Conservation (phyloP, 495 filamentous ascomycete species). For the Xylaria grammica region DNA sequence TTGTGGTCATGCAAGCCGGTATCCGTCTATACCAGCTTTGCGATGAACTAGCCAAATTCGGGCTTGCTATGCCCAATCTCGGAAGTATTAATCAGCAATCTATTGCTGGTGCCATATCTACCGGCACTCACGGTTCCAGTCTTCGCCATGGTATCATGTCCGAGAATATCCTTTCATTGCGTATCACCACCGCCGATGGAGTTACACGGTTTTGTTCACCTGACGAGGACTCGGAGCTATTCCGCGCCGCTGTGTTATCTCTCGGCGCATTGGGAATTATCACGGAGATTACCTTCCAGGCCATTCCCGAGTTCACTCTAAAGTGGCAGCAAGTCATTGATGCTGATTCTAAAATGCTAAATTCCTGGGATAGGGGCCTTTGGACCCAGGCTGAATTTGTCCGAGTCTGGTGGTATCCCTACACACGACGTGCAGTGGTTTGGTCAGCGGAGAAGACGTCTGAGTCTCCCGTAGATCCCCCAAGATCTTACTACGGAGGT, state of each 20-base stretch:
- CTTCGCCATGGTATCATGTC: constrained; percentile 83
- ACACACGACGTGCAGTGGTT: constrained; percentile 80
- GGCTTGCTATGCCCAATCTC: constrained; percentile 83
- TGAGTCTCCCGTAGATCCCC: constrained; percentile 43
- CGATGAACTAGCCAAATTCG: constrained; percentile 68
- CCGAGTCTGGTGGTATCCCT: constrained; percentile 96
- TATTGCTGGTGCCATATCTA: constrained; percentile 89
- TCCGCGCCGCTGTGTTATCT: constrained; percentile 84
- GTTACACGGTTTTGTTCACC: constrained; percentile 74
- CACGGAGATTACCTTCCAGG: constrained; percentile 83
- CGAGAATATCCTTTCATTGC: constrained; percentile 71
- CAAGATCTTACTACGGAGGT: constrained; percentile 75
- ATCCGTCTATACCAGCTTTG: constrained; percentile 79
- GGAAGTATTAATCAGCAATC: constrained; percentile 96
- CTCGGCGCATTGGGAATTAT: constrained; percentile 91
- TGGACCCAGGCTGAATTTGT: constrained; percentile 90
- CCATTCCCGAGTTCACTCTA: constrained; percentile 76
- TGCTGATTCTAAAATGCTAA: constrained; percentile 66
- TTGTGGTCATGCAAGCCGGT: constrained; percentile 81
- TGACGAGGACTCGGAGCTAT: constrained; percentile 74
- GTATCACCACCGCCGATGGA: constrained; percentile 84
- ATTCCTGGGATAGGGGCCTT: constrained; percentile 71
- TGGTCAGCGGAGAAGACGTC: constrained; percentile 84
- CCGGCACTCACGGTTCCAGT: constrained; percentile 90
- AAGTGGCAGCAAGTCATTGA: constrained; percentile 84